phyloP scores from a whole-genome alignment of 306 rosid genomes.

The Macrotyloma uniflorum region DNA sequence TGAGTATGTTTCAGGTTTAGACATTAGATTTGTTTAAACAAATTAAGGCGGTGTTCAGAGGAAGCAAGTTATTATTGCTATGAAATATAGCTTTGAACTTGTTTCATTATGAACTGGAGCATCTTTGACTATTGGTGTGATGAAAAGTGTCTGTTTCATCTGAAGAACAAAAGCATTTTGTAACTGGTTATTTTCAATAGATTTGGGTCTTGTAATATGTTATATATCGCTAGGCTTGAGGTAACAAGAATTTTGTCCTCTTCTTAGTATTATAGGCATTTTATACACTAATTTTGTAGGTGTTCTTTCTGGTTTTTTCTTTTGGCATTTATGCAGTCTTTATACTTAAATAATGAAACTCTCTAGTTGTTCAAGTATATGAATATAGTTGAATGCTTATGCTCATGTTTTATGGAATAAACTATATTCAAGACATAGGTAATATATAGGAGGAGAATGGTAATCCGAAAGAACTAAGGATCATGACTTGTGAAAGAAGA shows the following conservation, averaged over 20 bases:
- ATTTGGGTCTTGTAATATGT: constrained; percentile 6
- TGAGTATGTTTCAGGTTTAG: background rate
- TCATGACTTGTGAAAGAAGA: background rate
- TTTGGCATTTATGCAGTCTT: background rate
- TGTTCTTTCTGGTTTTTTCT: constrained; percentile 14
- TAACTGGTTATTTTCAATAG: background rate
- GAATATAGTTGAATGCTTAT: background rate
- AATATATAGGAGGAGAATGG: background rate
- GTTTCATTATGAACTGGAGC: constrained; percentile 33
- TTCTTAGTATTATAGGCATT: background rate
- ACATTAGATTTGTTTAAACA: constrained; percentile 16
- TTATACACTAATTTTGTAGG: background rate
- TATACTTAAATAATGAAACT: background rate
- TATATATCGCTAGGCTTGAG: constrained; percentile 3
- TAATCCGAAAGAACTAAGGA: background rate
- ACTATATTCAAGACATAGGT: background rate
- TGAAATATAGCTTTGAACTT: background rate
- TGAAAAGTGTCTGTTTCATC: constrained; percentile 3
- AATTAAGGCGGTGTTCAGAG: background rate
- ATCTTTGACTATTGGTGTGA: background rate
- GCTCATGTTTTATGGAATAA: background rate
- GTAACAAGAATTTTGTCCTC: constrained; percentile 5
- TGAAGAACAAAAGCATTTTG: background rate
- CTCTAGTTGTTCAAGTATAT: background rate
- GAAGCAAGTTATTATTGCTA: background rate